Evolutionary conservation across 202 grass and related monocot species (phyloP), one percentile per base, ranked within the genome.

Genomic region (Setaria italica): DNA sequence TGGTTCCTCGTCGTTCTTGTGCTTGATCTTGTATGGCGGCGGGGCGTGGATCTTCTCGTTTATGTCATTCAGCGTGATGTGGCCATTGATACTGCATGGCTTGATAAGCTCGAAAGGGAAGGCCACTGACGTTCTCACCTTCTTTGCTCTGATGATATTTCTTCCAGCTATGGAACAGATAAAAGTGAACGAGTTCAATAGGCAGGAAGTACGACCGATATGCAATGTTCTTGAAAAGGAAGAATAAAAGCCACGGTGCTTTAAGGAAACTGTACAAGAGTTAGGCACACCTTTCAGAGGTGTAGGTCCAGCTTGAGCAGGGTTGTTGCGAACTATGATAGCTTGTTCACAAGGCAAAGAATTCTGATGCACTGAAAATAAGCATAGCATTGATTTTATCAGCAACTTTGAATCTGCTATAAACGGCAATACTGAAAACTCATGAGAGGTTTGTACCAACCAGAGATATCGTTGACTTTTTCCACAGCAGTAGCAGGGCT

Each of bases 71-170:
- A 99, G 79, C 9, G 97, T 96, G 65, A 88, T 43, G 35, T 84
- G 82, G 0, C 97, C 97, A 2, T 74, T 87, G 73, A 87, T 77
- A 39, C 88, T 92, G 11, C 90, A 92, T 12, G 97, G 93, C 81
- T 99, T 96, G 83, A 99, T 91, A 39, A 99, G 90, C 65, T 92
- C 90, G 11, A 99, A 99, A 9, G 97, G 97, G 55, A 96, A 96
- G 14, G 87, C 90, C 59, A 99, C 77, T 1, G 90, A 85, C 7
- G 88, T 83, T 42, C 85, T 92, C 43, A 81, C 60, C 68, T 92
- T 96, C 70, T 73, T 89, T 81, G 81, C 77, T 85, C 78, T 78
- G 48, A 91, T 85, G 75, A 91, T 71, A 68, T 47, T 90, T 88
- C 80, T 99, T 45, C 92, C 94, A 77, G 91, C 97, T 99, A 87